Base-by-base conservation (phyloP, 306 rosid species). In the Vigna nakashimae region DNA sequence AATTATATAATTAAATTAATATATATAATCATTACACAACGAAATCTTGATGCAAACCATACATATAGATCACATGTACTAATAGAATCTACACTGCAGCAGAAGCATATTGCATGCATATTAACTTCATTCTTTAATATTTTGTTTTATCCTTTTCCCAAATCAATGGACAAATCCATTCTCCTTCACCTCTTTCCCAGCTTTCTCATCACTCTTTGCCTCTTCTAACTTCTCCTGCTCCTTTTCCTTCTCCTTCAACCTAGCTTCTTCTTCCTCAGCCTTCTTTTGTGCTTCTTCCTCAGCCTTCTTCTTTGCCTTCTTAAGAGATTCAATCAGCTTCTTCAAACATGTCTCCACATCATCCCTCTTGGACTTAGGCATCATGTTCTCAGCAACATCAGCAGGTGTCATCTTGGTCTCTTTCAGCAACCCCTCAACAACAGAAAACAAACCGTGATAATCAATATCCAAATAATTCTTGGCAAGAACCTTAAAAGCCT, bases 401-500 rank as follows among this genome's bases (percentile, higher is more conserved):
- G 68, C 68, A 63, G 68, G 68, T 63, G 68, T 34, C 48, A 63
- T 34, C 2, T 63, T 34, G 14, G 48, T 63, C 48, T 63, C 48
- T 63, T 63, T 9, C 68, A 63, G n/a, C 48, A 63, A n/a, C 2
- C 68, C 48, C 68, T 34, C 68, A 63, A 34, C 48, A 34, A 16
- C 14, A 2, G 15, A 43, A 63, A 63, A 63, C 68, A 63, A 63
- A 63, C 2, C 1, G 16, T 63, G 68, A n/a, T 63, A 34, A 63
- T 16, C 68, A 32, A 63, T 48, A 8, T n/a, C 48, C 68, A 63
- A 34, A 34, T 63, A 63, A 4, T 63, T 63, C 46, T 63, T 34
- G 22, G 68, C 68, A 63, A 63, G 68, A 63, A 63, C 68, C 68
- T 34, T 63, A 34, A 63, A 34, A 3, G 68, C 68, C 68, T 63